Evolutionary conservation across 1,284 basidiomycete genomes (phyloP), one percentile per base, ranked within the genome.

Genomic region (Coniferiporia sulphurascens): DNA sequence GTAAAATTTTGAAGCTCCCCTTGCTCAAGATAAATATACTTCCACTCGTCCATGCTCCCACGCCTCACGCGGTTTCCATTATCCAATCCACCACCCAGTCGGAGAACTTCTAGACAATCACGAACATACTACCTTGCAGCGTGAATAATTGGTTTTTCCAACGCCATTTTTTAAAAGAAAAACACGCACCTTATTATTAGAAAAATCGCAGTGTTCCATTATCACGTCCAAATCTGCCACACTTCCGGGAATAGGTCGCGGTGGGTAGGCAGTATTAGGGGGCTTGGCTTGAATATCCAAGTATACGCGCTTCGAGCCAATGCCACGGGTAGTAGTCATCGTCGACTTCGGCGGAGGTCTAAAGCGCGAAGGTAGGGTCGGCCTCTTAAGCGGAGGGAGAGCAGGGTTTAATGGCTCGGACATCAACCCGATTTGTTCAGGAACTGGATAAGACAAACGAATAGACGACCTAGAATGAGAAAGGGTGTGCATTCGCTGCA

Each of bases 181-280:
- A 43, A n/a, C 41, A 43, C 77, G 63, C 65, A 91, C 93, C 80
- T 93, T 91, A 68, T 84, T 80, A 57, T 83, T 78, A 15, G 83
- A 83, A 69, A 93, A 95, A 73, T 95, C 91, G 70, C 95, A 98
- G 65, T 93, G 82, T 43, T 93, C 86, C 84, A 94, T 86, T 1
- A 96, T 77, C 22, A 89, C 75, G 71, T 98, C 95, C 64, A 98
- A 72, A 72, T 98, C 95, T 10, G 91, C 80, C 15, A 93, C 80
- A 59, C 89, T 87, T 15, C 92, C 91, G 0, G 89, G 83, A 10
- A 85, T 75, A 19, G 95, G 95, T 59, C 95, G 80, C 5, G 90
- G 89, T 17, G 94, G 91, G 70, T 88, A 92, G n/a, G 83, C 83
- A 51, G 82, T 76, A 64, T 84, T 75, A 45, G 78, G 82, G 6